Conservation (phyloP, 768 basidiomycete species). For the Suillus clintonianus region DNA sequence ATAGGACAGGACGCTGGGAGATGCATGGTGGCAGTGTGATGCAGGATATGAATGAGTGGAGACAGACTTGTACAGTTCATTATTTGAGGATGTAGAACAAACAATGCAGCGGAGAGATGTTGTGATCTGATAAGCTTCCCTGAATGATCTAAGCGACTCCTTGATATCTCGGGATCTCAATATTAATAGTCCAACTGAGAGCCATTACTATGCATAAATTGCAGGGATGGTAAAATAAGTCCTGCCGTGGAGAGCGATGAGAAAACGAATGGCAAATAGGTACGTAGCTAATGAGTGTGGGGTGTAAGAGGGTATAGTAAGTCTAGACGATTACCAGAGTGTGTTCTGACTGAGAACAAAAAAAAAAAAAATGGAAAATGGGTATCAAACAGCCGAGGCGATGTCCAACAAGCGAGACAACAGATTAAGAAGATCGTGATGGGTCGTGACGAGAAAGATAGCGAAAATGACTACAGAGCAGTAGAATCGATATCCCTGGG, state of each 20-base stretch:
- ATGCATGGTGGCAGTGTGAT: neutral
- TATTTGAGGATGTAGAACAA: neutral
- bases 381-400: neutral
- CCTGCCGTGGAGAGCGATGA: neutral
- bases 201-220: neutral
- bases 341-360: neutral
- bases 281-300: neutral
- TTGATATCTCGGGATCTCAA: too few species aligned
- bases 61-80: neutral
- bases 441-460: neutral
- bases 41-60: neutral
- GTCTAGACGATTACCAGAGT: neutral
- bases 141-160: neutral
- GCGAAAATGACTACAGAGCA: neutral
- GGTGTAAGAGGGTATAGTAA: neutral
- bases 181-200: neutral
- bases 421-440: neutral
- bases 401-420: neutral
- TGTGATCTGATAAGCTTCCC: neutral
- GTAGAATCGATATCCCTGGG: neutral
- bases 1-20: neutral
- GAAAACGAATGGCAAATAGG: neutral
- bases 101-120: neutral
- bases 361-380: neutral
- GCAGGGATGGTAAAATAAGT: conserved; percentile 1